phyloP scores from a whole-genome alignment of 306 rosid genomes.

The Castanea mollissima region DNA sequence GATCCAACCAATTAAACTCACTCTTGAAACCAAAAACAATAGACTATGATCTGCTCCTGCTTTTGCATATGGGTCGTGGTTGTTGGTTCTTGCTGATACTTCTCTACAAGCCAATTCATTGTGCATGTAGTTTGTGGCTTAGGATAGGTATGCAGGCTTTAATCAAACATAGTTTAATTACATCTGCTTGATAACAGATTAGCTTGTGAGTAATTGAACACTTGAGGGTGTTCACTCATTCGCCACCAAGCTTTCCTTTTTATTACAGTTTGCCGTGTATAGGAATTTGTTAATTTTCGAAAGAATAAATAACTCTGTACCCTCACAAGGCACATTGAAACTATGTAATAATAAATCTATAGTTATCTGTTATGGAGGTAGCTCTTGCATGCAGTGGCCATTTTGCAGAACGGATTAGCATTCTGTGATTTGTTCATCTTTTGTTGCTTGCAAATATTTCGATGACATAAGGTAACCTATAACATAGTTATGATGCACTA shows the following conservation, averaged over 20 bases:
- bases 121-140: background rate
- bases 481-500: background rate
- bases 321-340: background rate
- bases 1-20: conserved; percentile 39
- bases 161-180: background rate
- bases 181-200: background rate
- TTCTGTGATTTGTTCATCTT: no score
- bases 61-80: background rate
- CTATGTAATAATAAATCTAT: no score
- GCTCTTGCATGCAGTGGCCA: no score
- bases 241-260: background rate
- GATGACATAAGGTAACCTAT: background rate
- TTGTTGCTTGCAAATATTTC: background rate
- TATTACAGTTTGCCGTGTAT: background rate
- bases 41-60: background rate
- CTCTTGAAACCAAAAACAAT: background rate
- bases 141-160: background rate
- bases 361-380: no score
- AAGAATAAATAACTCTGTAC: background rate
- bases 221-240: background rate
- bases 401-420: no score
- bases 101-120: background rate
- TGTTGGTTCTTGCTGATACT: background rate
- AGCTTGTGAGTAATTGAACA: no score
- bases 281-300: background rate